Evolutionary conservation across 192 early-diverging fungal genomes (phyloP).

Genomic region (Lunasporangiospora selenospora): DNA sequence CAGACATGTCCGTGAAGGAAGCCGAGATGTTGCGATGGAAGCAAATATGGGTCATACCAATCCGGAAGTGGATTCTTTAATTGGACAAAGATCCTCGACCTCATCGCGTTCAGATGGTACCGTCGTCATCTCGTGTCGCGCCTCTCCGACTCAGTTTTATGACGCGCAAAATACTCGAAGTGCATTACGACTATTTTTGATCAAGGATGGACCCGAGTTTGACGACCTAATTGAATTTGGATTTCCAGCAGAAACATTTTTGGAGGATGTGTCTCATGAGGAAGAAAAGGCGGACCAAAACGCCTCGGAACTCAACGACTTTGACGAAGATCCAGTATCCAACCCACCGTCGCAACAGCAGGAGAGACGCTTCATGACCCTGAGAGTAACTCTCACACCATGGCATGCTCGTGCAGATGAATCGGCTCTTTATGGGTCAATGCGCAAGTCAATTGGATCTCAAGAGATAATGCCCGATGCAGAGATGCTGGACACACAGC

Average conservation of each 20-base stretch:
- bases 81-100: background rate
- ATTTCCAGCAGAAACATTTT: conserved; percentile 23
- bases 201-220: conserved; percentile 3
- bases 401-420: conserved; percentile 51
- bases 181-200: conserved; percentile 15
- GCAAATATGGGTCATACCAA: too few relatives aligned
- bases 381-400: conserved; percentile 46
- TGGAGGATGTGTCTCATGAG: background rate
- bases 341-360: background rate
- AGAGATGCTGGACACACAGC: too few relatives aligned
- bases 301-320: background rate
- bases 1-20: too few relatives aligned
- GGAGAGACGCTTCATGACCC: conserved; percentile 28
- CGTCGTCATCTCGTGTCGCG: conserved; percentile 13
- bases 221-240: conserved; percentile 50
- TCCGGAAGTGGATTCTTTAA: too few relatives aligned
- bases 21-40: too few relatives aligned
- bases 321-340: background rate
- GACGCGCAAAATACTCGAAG: conserved; percentile 11
- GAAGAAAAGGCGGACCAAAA: background rate
- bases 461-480: too few relatives aligned
- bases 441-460: background rate
- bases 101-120: background rate
- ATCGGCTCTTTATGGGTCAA: conserved; percentile 41
- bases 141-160: conserved; percentile 39